phyloP scores from a whole-genome alignment of 345 rosid species.

The Trapa bicornis region DNA sequence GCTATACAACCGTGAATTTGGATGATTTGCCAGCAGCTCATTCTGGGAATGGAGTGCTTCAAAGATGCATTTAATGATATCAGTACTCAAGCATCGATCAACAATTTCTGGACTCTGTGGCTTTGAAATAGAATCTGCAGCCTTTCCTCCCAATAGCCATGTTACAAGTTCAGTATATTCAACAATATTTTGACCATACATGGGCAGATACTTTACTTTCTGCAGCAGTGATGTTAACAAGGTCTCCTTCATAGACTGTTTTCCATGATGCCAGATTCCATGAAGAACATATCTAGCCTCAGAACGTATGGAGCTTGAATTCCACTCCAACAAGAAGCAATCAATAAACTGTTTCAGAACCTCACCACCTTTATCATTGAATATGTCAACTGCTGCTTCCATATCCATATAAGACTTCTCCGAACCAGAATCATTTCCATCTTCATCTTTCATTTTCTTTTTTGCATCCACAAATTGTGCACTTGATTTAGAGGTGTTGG shows the following conservation, averaged over 20 bases:
- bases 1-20: slow-evolving; percentile 91
- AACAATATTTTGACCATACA: slow-evolving; percentile 90
- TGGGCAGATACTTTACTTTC: slow-evolving; percentile 59
- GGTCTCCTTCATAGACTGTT: slow-evolving; percentile 61
- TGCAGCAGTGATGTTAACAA: slow-evolving; percentile 54
- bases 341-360: slow-evolving; percentile 82
- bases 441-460: slow-evolving; percentile 92
- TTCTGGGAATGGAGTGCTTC: slow-evolving; percentile 90
- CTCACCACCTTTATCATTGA: slow-evolving; percentile 55
- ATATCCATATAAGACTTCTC: slow-evolving; percentile 86
- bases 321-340: slow-evolving; percentile 90
- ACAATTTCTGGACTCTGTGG: slow-evolving; percentile 53
- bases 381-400: slow-evolving; percentile 73
- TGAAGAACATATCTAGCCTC: slow-evolving; percentile 84
- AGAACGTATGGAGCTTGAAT: slow-evolving; percentile 79
- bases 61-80: slow-evolving; percentile 64
- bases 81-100: slow-evolving; percentile 68
- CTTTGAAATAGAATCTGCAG: slow-evolving; percentile 64
- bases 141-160: slow-evolving; percentile 69
- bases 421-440: slow-evolving; percentile 59
- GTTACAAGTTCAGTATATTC: slow-evolving; percentile 87
- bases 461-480: slow-evolving; percentile 60
- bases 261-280: slow-evolving; percentile 98
- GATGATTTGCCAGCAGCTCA: slow-evolving; percentile 97
- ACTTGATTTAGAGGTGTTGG: slow-evolving; percentile 50